phyloP scores from a whole-genome alignment of 768 basidiomycete genomes.

The Mrakia hoshinonis region DNA sequence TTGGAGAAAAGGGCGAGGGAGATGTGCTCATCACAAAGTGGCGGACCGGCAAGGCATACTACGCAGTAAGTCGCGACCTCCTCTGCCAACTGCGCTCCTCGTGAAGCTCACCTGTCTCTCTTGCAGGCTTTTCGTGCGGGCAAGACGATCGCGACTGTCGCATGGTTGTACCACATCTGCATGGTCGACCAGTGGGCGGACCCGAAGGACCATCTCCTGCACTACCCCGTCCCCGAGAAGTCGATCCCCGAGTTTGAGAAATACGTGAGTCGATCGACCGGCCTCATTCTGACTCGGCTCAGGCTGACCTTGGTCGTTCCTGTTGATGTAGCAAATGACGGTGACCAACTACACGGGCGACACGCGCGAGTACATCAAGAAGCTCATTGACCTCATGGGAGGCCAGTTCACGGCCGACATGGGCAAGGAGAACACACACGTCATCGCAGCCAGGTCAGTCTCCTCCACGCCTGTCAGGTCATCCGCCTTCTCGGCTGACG shows the following conservation, averaged over 20 bases:
- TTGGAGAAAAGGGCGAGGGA: slow-evolving; percentile 34
- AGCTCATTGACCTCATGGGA: slow-evolving; percentile 66
- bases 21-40: slow-evolving; percentile 68
- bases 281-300: not conserved
- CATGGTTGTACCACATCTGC: slow-evolving; percentile 76
- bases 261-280: slow-evolving; percentile 48
- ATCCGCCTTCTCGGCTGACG: slow-evolving; percentile 30
- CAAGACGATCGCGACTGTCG: slow-evolving; percentile 65
- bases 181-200: slow-evolving; percentile 53
- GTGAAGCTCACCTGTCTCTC: not conserved
- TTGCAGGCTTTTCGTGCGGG: slow-evolving; percentile 53
- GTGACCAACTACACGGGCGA: slow-evolving; percentile 84
- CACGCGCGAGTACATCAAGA: slow-evolving; percentile 78
- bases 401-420: slow-evolving; percentile 74
- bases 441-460: slow-evolving; percentile 75
- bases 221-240: slow-evolving; percentile 67
- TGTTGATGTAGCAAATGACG: slow-evolving; percentile 55
- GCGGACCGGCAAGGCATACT: slow-evolving; percentile 61
- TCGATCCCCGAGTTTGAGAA: slow-evolving; percentile 53
- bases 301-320: not conserved
- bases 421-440: slow-evolving; percentile 60
- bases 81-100: not conserved
- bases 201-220: slow-evolving; percentile 67
- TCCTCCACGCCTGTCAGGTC: not conserved
- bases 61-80: slow-evolving; percentile 49